Evolutionary conservation across 1,284 basidiomycete species (phyloP).

Genomic region (Sanghuangporus sanghuang): DNA sequence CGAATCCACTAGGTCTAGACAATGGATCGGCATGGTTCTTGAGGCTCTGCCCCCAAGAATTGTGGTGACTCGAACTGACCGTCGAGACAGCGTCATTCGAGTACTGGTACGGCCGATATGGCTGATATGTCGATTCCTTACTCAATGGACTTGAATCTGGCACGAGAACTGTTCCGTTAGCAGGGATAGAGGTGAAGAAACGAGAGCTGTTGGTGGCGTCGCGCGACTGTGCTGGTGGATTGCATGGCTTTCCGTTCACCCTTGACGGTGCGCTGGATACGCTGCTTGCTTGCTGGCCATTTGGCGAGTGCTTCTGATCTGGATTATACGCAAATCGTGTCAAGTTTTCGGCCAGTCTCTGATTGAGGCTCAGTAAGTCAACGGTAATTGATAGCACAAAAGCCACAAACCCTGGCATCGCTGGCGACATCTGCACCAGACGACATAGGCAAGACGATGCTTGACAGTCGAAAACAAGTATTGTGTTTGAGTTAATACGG

Average conservation of each 20-base stretch:
- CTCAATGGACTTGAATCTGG: conserved; percentile 65
- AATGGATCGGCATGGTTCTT: conserved; percentile 47
- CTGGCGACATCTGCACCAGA: conserved; percentile 11
- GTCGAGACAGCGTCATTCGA: conserved; percentile 38
- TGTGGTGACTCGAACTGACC: conserved; percentile 33
- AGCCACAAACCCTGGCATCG: conserved; percentile 10
- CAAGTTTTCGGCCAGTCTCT: conserved; percentile 7
- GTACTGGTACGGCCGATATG: conserved; percentile 17
- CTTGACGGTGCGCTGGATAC: conserved; percentile 16
- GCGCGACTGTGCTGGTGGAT: conserved; percentile 48
- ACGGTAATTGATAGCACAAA: conserved; percentile 1
- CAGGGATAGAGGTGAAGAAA: conserved; percentile 35
- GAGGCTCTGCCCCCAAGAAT: conserved; percentile 33
- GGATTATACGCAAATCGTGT: conserved; percentile 10
- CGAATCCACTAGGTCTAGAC: conserved; percentile 55
- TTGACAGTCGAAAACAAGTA: neutral
- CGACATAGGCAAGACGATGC: conserved; percentile 1
- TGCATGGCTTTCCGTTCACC: conserved; percentile 4
- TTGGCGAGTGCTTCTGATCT: conserved; percentile 30
- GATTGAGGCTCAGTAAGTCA: neutral
- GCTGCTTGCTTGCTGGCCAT: conserved; percentile 28
- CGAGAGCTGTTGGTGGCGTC: conserved; percentile 46
- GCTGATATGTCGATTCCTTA: conserved; percentile 30
- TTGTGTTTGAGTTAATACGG: neutral
- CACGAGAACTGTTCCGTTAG: conserved; percentile 55